phyloP scores from a whole-genome alignment of 176 grass and related monocot genomes.

The Olyra latifolia region DNA sequence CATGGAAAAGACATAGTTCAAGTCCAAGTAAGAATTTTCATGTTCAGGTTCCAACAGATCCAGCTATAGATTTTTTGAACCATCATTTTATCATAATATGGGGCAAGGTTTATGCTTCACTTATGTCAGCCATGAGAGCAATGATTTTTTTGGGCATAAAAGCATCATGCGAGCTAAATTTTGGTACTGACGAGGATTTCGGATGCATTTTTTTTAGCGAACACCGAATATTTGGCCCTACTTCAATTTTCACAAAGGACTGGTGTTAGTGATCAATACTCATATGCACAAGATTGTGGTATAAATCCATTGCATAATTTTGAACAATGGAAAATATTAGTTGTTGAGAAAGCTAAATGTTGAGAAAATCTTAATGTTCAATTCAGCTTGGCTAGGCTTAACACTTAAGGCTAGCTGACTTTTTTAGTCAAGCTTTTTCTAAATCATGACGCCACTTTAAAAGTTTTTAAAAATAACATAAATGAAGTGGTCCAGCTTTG shows the following conservation, averaged over 20 bases:
- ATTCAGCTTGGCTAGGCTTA: no score
- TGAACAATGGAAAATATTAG: background rate
- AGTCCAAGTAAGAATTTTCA: background rate
- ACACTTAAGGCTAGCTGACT: no score
- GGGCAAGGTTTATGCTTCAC: background rate
- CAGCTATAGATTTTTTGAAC: background rate
- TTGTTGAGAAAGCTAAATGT: background rate
- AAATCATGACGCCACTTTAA: no score
- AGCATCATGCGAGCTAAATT: background rate
- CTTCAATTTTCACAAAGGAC: background rate
- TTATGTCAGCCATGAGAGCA: background rate
- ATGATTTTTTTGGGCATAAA: background rate
- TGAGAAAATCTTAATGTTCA: no score
- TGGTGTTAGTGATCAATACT: background rate
- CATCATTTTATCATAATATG: background rate
- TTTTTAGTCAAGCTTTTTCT: no score
- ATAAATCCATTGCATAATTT: background rate
- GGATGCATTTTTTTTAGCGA: background rate
- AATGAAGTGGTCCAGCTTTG: no score
- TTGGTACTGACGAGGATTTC: background rate
- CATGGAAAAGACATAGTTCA: background rate
- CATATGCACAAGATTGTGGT: constrained; percentile 3
- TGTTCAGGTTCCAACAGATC: background rate
- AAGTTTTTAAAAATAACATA: no score
- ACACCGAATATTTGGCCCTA: background rate